A percentile compares a stretch with the other conserved stretches of the same genome.
These are phyloP conservation scores for Capsaspora owczarzaki DNA, from an alignment of 78 protist genomes.

Conservation along the genomic window DNA sequence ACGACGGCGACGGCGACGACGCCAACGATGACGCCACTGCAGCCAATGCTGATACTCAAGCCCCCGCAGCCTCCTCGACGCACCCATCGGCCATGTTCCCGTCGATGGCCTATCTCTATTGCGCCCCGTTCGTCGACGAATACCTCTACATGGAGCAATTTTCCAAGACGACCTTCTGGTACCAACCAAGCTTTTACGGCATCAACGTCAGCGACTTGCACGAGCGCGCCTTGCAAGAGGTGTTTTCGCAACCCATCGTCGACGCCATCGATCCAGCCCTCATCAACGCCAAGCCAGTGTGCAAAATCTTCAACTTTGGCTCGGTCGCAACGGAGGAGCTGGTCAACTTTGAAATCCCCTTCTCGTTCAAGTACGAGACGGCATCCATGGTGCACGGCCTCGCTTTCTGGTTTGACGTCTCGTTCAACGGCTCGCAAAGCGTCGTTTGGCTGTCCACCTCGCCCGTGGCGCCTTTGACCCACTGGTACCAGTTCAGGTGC, in stretches of 20 bases:
- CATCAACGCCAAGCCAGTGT: not conserved
- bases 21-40: too few species aligned
- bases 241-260: constrained; percentile 34
- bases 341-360: not conserved
- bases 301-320: not conserved
- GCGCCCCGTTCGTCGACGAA: constrained; percentile 52
- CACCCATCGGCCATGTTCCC: constrained; percentile 72
- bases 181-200: constrained; percentile 16
- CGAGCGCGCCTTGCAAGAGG: not conserved
- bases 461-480: constrained; percentile 12
- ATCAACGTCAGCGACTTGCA: constrained; percentile 12
- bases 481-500: constrained; percentile 29
- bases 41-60: constrained; percentile 4
- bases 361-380: not conserved
- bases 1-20: constrained; percentile 6
- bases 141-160: constrained; percentile 19
- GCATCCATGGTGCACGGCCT: constrained; percentile 19
- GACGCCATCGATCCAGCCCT: constrained; percentile 20
- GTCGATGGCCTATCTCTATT: constrained; percentile 26
- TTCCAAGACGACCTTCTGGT: constrained; percentile 21
- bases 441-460: constrained; percentile 2
- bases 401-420: constrained; percentile 36
- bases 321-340: not conserved
- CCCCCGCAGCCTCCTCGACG: too few species aligned
- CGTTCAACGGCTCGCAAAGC: constrained; percentile 7